Evolutionary conservation across 2,329 filamentous ascomycete genomes (phyloP).

Genomic region (Fusarium tjaetaba): DNA sequence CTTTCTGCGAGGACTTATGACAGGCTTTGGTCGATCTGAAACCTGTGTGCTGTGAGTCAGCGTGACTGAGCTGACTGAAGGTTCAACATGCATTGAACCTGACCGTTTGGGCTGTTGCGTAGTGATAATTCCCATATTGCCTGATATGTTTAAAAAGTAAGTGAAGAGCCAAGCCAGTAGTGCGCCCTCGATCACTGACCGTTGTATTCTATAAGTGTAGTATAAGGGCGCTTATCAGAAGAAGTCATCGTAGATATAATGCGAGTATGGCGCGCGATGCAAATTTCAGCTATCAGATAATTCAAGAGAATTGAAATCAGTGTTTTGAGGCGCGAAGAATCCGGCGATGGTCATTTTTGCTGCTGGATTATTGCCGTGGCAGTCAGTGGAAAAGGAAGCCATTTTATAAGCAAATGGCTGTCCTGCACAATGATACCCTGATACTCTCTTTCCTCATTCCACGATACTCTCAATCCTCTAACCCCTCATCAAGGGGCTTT

Average conservation of each 20-base stretch:
- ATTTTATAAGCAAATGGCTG: background rate
- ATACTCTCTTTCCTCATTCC: background rate
- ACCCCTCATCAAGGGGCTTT: background rate
- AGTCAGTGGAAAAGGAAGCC: fast-evolving
- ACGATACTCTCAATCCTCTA: background rate
- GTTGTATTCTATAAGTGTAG: background rate
- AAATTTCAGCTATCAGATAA: background rate
- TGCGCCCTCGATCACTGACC: background rate
- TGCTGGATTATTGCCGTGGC: fast-evolving
- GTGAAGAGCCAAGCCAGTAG: background rate
- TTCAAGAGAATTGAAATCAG: background rate
- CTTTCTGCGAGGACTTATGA: background rate
- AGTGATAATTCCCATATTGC: background rate
- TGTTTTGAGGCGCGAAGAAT: fast-evolving
- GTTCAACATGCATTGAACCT: background rate
- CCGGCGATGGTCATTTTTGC: background rate
- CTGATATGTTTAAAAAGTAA: background rate
- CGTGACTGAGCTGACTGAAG: background rate
- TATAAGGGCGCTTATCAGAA: background rate
- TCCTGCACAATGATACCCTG: background rate
- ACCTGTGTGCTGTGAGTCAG: background rate
- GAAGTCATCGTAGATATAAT: background rate
- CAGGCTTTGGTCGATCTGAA: background rate
- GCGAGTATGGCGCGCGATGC: fast-evolving
- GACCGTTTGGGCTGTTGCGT: background rate